Evolutionary conservation across 495 filamentous ascomycete species (phyloP), one percentile per base, ranked within the genome.

Genomic region (Lasiosphaeris hirsuta): DNA sequence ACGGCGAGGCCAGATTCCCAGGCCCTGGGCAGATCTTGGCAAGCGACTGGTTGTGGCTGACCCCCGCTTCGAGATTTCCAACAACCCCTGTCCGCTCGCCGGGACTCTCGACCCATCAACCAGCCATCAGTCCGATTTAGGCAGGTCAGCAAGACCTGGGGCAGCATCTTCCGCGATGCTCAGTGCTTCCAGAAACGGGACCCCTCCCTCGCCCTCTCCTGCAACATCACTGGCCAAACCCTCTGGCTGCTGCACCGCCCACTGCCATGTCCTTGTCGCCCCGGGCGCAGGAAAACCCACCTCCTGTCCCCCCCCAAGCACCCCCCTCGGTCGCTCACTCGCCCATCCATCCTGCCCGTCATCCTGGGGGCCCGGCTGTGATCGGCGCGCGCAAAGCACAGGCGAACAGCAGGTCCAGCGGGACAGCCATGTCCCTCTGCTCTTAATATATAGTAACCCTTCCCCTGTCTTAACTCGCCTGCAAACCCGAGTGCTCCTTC

Each of bases 121-220:
- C 61, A 68, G 67, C 69, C 67, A 56, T 71, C 67, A 64, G 44
- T 45, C 69, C 67, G 61, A 64, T 70, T 71, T 71, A 69, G 69
- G 69, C 69, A 71, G 69, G 69, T 71, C 65, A 56, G 41, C 56
- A 48, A 60, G 64, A 47, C 37, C 50, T 63, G 63, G 58, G 61
- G 47, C 57, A 58, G 66, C 64, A 65, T 68, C 61, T 60, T 63
- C 65, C 60, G 62, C 55, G 61, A 63, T 66, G 51, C 52, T 48
- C 61, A 46, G 7, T 59, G 55, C 51, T 60, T 44, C 60, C 60
- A 60, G 57, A 59, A 59, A 51, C 39, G 54, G 51, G 51, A 44
- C 58, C 44, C 56, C 56, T 58, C 57, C 38, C 33, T 41, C 50
- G 40, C 35, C 48, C 19, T 61, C 11, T 49, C 44, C 54, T 50